Conservation (phyloP, 805 yeast species). For the Ogataea pilisensis region DNA sequence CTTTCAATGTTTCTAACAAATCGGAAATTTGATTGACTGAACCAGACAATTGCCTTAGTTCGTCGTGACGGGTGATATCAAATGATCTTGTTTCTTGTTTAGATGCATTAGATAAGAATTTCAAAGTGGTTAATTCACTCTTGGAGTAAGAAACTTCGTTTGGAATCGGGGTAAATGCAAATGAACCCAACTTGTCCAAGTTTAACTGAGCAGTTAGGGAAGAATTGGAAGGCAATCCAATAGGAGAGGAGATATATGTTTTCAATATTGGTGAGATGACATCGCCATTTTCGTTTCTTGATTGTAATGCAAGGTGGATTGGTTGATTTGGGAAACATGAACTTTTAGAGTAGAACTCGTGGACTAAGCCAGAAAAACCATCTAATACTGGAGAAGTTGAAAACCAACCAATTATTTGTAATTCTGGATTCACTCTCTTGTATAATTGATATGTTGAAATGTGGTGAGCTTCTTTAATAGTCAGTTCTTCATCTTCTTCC, state of each 20-base stretch:
- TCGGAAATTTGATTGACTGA: slow-evolving; percentile 43
- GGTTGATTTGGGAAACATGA: slow-evolving; percentile 75
- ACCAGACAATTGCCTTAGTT: slow-evolving; percentile 41
- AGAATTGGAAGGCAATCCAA: slow-evolving; percentile 49
- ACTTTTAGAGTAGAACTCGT: slow-evolving; percentile 72
- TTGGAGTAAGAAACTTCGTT: slow-evolving; percentile 53
- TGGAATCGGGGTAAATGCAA: slow-evolving; percentile 74
- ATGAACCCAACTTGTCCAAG: slow-evolving; percentile 40
- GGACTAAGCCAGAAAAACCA: slow-evolving; percentile 70
- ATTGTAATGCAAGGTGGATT: slow-evolving; percentile 69
- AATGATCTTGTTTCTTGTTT: slow-evolving; percentile 29
- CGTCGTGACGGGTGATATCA: slow-evolving; percentile 35
- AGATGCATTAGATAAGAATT: slow-evolving; percentile 39
- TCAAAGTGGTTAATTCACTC: slow-evolving; percentile 58
- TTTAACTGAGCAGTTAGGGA: slow-evolving; percentile 33
- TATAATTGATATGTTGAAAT: slow-evolving; percentile 64
- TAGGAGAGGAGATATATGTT: slow-evolving; percentile 74
- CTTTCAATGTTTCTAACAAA: slow-evolving; percentile 46
- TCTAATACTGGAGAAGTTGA: slow-evolving; percentile 57
- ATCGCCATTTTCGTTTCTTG: slow-evolving; percentile 43
- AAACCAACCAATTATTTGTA: slow-evolving; percentile 83
- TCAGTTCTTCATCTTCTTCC: slow-evolving; percentile 70
- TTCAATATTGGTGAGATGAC: slow-evolving; percentile 50
- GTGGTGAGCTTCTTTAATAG: slow-evolving; percentile 75
- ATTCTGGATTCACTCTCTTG: slow-evolving; percentile 75